These are phyloP conservation scores for Metschnikowia orientalis DNA, from an alignment of 805 yeast species.

Conservation along the genomic window DNA sequence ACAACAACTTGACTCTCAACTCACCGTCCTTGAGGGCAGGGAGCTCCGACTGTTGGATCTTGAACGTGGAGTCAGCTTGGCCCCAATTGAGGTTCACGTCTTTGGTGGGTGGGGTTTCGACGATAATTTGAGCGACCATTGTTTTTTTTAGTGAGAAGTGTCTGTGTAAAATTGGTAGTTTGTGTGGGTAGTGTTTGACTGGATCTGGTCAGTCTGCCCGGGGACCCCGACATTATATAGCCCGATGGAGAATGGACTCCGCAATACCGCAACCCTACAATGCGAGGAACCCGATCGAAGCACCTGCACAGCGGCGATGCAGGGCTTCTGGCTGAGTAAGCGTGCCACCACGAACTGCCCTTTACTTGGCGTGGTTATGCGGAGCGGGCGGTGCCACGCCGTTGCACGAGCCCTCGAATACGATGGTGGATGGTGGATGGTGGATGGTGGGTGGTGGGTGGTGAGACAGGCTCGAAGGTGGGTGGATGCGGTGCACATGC, in stretches of 20 bases:
- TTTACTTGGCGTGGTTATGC: too few species aligned
- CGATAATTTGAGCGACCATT: constrained; percentile 17
- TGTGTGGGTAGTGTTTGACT: constrained; percentile 12
- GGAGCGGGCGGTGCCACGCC: too few species aligned
- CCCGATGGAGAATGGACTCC: constrained; percentile 5
- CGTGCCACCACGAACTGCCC: too few species aligned
- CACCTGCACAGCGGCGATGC: too few species aligned
- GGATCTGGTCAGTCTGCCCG: background rate
- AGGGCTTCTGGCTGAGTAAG: too few species aligned
- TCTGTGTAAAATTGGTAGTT: constrained; percentile 13
- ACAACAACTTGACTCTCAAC: constrained; percentile 41
- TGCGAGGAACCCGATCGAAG: too few species aligned
- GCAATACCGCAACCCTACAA: too few species aligned
- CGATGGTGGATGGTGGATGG: too few species aligned
- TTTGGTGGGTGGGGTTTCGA: constrained; percentile 22
- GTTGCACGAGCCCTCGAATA: too few species aligned
- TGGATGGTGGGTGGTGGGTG: too few species aligned
- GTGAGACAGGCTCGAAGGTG: too few species aligned
- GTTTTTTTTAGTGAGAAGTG: constrained; percentile 5
- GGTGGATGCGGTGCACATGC: too few species aligned
- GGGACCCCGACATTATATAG: constrained; percentile 1
- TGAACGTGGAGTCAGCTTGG: constrained; percentile 29
- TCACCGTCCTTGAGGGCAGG: constrained; percentile 34
- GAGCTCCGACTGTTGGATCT: constrained; percentile 16
- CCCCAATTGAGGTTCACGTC: constrained; percentile 21